These are phyloP conservation scores for Piper betle DNA, from an alignment of 164 flowering plant species.

Conservation along the genomic window DNA sequence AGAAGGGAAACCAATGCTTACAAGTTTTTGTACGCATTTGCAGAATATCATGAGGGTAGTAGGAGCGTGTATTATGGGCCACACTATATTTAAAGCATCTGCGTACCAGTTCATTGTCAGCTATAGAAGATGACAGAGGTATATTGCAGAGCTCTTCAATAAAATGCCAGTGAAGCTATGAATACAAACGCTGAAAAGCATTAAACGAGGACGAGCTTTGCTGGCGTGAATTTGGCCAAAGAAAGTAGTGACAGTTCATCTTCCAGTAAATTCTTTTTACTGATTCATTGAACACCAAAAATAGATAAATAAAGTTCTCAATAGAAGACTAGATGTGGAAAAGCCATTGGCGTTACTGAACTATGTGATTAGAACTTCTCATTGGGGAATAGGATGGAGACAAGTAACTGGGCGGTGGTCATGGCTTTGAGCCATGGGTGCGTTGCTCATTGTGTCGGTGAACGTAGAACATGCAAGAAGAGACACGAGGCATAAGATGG, in stretches of 20 bases:
- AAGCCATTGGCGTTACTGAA: not conserved
- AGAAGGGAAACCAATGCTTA: too few relatives aligned
- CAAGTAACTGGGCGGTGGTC: not conserved
- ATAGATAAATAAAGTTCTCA: too few relatives aligned
- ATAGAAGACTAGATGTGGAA: not conserved
- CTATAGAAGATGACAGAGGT: too few relatives aligned
- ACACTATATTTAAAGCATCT: too few relatives aligned
- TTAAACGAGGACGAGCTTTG: not conserved
- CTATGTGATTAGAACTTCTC: too few relatives aligned
- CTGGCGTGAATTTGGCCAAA: not conserved
- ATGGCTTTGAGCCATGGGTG: not conserved
- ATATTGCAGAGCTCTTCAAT: too few relatives aligned
- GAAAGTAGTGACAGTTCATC: not conserved
- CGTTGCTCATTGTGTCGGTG: not conserved
- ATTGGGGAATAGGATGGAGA: not conserved
- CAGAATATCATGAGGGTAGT: too few relatives aligned
- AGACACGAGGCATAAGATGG: constrained; percentile 1
- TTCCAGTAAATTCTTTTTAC: not conserved
- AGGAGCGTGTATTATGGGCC: too few relatives aligned
- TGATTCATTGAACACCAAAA: not conserved
- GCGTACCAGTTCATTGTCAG: too few relatives aligned
- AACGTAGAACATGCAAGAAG: not conserved
- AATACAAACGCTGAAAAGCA: not conserved
- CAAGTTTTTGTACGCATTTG: too few relatives aligned
- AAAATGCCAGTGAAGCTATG: not conserved